Evolutionary conservation across 2,329 filamentous ascomycete species (phyloP), one percentile per base, ranked within the genome.

Genomic region (Alternaria sp.): DNA sequence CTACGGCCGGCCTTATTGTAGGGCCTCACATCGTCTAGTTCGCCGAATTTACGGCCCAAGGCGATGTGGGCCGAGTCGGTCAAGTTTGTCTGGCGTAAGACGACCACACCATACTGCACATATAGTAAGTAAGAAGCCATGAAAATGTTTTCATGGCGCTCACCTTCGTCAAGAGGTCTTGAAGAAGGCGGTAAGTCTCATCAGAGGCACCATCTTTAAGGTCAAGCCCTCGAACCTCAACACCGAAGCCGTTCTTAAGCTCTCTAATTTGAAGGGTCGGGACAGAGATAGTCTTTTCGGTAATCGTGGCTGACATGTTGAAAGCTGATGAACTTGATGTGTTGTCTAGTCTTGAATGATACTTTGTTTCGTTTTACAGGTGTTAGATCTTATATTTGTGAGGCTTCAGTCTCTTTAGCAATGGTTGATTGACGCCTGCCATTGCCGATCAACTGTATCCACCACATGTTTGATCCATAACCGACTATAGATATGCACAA

Each of bases 51-150:
- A 1, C 71, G 67, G 11, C 83, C 81, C 67, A 88, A 86, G 7
- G 78, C 77, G 32, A 88, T 80, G 67, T 89, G 86, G 1, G 74
- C 64, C 3, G 78, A 79, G 68, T 88, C 85, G 57, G 82, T 79
- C 12, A 88, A 76, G 12, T 78, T 77, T 1, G 86, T 85, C 9
- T 80, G 71, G 38, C 84, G 83, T 68, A 87, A 83, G n/a, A 86
- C 81, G 48, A 80, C 77, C 20, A 86, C 81, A 16, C 85, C 86
- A 63, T 87, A 85, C 84, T 66, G 12, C 34, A 36, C 34, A 36
- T 14, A 14, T 36, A 36, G 34, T 36, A 12, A 36, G 34, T 36
- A 36, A 8, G 4, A n/a, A 36, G 34, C 5, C 34, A 36, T 36
- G 12, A 16, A 36, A 8, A 16, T 36, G 14, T 14, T 7, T 36